Base-by-base conservation (phyloP, 495 filamentous ascomycete genomes). In the Achaetomiella virescens region DNA sequence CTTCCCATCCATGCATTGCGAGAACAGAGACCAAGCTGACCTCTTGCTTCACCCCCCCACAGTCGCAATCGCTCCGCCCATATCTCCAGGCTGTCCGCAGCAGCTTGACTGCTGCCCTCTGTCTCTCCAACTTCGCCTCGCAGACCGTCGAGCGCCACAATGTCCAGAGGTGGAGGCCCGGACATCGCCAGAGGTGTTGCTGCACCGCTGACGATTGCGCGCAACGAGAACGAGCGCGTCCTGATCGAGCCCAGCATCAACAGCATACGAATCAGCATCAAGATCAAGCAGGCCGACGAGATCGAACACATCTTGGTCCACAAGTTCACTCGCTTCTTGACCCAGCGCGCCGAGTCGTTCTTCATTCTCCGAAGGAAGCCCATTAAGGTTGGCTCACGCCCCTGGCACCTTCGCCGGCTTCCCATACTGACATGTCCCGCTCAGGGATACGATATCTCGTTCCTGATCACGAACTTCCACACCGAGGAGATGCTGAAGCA, bases 251-350 rank as follows among this genome's bases (percentile, higher is more conserved):
- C 93, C 2, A 90, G 86, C 70, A 84, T 96, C 74, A 99, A 99
- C 79, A 92, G 88, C 62, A 87, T 97, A 45, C 83, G 95, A 53
- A 84, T 99, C 58, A 92, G 88, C 76, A 95, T 99, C 71, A 89
- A 90, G 76, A 97, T 99, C 71, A 97, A 97, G 73, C 93, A 97
- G 73, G 95, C 93, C 48, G 95, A 99, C 75, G 95, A 97, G 74
- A 99, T 97, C 60, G 95, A 99, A 70, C 81, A 92, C 70, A 96
- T 97, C 49, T 75, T 97, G 40, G 93, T 99, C 44, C 95, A 97
- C 76, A 97, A 97, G 73, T 97, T 97, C 65, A 96, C 89, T 20
- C 82, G 95, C 44, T 99, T 97, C 77, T 73, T 97, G 72, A 96
- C 88, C 11, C 92, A 97, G 72, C 80, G 95, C 64, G 93, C 93